phyloP scores from a whole-genome alignment of 129 eudicot genomes.

The Artemisia argyi region DNA sequence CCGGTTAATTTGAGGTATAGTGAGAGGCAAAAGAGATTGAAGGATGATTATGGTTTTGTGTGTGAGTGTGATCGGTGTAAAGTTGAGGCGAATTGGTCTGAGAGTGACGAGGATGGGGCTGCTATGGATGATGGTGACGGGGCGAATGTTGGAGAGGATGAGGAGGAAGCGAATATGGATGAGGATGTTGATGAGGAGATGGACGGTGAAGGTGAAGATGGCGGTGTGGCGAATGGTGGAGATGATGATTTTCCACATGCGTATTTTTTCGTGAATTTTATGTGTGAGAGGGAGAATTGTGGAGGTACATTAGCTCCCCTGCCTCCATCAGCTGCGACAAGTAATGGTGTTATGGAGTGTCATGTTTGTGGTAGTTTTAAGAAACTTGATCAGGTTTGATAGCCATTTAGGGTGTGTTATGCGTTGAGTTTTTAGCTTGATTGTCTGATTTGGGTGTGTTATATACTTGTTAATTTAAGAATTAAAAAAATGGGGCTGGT shows the following conservation, averaged over 20 bases:
- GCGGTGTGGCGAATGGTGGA: conserved; percentile 30
- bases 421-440: too few relatives aligned
- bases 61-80: conserved; percentile 91
- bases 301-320: conserved; percentile 96
- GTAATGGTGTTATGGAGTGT: conserved; percentile 63
- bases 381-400: conserved; percentile 41
- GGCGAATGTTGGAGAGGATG: conserved; percentile 27
- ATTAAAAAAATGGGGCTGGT: too few relatives aligned
- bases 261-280: conserved; percentile 77
- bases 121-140: conserved; percentile 18
- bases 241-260: conserved; percentile 81
- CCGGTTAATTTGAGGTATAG: conserved; percentile 74
- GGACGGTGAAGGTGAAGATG: conserved; percentile 43
- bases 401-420: background rate
- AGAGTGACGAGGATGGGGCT: conserved; percentile 50
- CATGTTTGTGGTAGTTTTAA: conserved; percentile 72
- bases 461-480: too few relatives aligned
- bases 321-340: conserved; percentile 43
- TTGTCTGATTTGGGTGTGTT: too few relatives aligned
- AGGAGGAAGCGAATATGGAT: conserved; percentile 33
- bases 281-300: conserved; percentile 80
- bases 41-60: conserved; percentile 79
- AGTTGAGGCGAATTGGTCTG: conserved; percentile 88
- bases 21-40: conserved; percentile 67
- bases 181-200: conserved; percentile 44